Percentiles rank a stretch among this genome's conserved stretches.
Evolutionary conservation across 257 asterid species (phyloP).

Genomic region (Lycium barbarum): DNA sequence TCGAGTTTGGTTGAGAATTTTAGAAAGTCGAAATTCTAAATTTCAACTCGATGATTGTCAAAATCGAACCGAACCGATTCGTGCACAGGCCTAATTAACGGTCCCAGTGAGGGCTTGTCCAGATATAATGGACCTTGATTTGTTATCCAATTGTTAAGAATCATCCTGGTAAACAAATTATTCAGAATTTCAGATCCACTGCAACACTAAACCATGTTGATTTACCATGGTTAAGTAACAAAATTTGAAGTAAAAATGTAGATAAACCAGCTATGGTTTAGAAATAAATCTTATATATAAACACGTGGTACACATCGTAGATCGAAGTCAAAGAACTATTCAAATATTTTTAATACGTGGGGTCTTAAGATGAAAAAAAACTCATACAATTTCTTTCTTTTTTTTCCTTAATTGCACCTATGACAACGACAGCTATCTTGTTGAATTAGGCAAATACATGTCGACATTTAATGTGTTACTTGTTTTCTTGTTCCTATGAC

Average conservation of each 20-base stretch:
- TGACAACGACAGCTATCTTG: neutral
- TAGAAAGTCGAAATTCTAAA: too few relatives aligned
- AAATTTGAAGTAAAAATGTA: neutral
- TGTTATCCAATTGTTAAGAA: neutral
- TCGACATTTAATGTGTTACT: neutral
- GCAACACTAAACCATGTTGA: neutral
- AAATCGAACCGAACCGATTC: too few relatives aligned
- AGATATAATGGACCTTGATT: neutral
- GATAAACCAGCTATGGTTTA: neutral
- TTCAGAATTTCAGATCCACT: neutral
- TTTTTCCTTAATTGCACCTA: neutral
- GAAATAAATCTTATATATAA: neutral
- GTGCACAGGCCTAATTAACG: too few relatives aligned
- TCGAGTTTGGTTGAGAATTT: too few relatives aligned
- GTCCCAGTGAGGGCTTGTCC: slow-evolving; percentile 5
- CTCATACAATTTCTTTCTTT: neutral
- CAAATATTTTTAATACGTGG: neutral
- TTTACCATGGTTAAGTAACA: neutral
- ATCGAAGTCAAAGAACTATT: slow-evolving; percentile 3
- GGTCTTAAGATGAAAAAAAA: neutral
- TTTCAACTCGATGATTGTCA: too few relatives aligned
- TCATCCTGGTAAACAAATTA: neutral
- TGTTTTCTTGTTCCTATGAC: neutral
- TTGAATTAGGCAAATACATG: neutral
- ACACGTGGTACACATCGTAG: neutral